Conservation (phyloP, 73 alveolate genomes). For the Effrenium voratum region DNA sequence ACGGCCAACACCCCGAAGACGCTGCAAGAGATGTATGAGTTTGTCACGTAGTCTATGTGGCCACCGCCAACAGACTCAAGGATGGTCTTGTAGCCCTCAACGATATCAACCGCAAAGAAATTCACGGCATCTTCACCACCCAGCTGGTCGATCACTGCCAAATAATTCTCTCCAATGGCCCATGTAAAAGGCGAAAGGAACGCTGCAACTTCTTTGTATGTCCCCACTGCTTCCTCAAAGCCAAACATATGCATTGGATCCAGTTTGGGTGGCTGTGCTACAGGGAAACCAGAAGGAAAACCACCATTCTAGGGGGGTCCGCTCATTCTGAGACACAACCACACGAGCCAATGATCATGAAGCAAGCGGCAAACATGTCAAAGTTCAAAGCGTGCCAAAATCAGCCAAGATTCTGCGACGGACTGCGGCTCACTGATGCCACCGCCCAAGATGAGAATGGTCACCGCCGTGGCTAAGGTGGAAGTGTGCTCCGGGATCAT, state of each 20-base stretch:
- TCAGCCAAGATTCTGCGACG: slow-evolving; percentile 3
- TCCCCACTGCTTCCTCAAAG: background rate
- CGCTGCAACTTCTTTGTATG: background rate
- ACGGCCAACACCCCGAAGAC: slow-evolving; percentile 5
- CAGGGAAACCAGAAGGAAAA: background rate
- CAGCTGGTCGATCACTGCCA: slow-evolving; percentile 42
- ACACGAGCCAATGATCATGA: too few species aligned
- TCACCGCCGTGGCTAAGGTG: slow-evolving; percentile 35
- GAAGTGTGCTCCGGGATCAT: slow-evolving; percentile 66
- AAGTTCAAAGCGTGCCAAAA: too few species aligned
- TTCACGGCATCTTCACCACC: slow-evolving; percentile 6
- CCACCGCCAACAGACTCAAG: slow-evolving; percentile 30
- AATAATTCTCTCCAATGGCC: slow-evolving; percentile 67
- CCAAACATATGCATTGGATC: background rate
- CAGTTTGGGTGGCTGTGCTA: background rate
- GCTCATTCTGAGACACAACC: too few species aligned
- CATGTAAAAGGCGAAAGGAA: slow-evolving; percentile 55
- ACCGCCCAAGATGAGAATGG: slow-evolving; percentile 40
- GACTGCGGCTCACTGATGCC: slow-evolving; percentile 60
- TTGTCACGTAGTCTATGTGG: background rate
- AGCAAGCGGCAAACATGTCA: too few species aligned
- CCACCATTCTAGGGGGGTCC: too few species aligned
- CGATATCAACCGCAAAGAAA: slow-evolving; percentile 19
- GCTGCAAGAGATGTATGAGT: background rate
- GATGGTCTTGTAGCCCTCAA: slow-evolving; percentile 44